These are phyloP conservation scores for Alternaria consortialis DNA, from an alignment of 2,329 filamentous ascomycete genomes.

Conservation along the genomic window DNA sequence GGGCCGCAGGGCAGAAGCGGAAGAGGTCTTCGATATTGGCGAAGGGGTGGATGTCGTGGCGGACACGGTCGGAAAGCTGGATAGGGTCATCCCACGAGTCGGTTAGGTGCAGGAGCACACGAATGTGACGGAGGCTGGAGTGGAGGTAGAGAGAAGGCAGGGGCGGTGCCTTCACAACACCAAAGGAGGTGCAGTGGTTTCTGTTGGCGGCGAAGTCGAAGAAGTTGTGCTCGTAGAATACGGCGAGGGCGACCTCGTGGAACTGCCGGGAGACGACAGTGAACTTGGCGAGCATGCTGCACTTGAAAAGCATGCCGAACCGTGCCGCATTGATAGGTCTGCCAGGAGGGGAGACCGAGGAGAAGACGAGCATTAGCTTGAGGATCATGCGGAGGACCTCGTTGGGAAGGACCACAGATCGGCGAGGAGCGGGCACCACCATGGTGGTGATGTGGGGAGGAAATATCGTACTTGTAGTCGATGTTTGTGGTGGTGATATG, in stretches of 20 bases:
- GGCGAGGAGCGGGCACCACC: constrained; percentile 8
- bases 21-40: constrained; percentile 13
- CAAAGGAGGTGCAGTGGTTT: not conserved
- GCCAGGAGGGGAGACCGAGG: not conserved
- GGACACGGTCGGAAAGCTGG: not conserved
- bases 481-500: not conserved
- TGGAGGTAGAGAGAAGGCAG: constrained; percentile 7
- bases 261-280: constrained; percentile 14
- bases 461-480: constrained; percentile 8
- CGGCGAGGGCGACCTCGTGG: constrained; percentile 8
- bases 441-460: constrained; percentile 9
- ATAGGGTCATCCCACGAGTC: constrained; percentile 7
- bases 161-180: not conserved
- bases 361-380: not conserved
- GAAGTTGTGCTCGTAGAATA: constrained; percentile 19
- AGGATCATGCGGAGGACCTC: constrained; percentile 27
- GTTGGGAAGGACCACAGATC: constrained; percentile 21
- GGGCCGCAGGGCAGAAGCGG: constrained; percentile 19
- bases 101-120: constrained; percentile 15
- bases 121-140: constrained; percentile 8
- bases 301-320: constrained; percentile 9
- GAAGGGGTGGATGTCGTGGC: not conserved
- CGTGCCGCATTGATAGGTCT: constrained; percentile 7
- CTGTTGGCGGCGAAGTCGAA: constrained; percentile 9
- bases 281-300: constrained; percentile 24